Evolutionary conservation across 495 filamentous ascomycete species (phyloP).

Genomic region (Elasticomyces elasticus): DNA sequence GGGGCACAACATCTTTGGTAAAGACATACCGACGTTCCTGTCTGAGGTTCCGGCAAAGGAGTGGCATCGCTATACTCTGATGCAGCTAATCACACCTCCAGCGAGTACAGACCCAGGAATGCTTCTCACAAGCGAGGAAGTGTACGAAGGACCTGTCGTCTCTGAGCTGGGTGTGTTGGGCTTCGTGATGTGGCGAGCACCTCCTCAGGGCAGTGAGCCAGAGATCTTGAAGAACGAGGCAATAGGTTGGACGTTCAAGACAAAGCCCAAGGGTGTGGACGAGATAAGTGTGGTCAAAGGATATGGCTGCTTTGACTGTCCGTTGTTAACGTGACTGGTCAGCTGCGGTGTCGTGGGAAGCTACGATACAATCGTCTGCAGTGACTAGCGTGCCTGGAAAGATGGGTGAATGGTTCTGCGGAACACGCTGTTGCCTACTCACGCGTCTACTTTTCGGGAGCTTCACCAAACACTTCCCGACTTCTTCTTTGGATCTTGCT

Average conservation of each 20-base stretch:
- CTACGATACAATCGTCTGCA: too few relatives aligned
- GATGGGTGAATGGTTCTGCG: too few relatives aligned
- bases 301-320: conserved; percentile 18
- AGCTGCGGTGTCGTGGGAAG: too few relatives aligned
- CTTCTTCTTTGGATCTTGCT: too few relatives aligned
- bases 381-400: too few relatives aligned
- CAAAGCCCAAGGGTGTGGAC: conserved; percentile 24
- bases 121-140: conserved; percentile 9
- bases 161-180: conserved; percentile 25
- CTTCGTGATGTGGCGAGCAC: conserved; percentile 16
- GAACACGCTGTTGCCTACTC: too few relatives aligned
- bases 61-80: conserved; percentile 21
- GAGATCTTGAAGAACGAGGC: conserved; percentile 21
- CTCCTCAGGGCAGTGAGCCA: neutral
- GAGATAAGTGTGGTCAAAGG: conserved; percentile 26
- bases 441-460: too few relatives aligned
- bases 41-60: conserved; percentile 13
- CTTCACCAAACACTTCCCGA: too few relatives aligned
- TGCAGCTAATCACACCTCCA: conserved; percentile 20
- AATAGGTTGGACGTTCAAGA: conserved; percentile 24
- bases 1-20: conserved; percentile 24
- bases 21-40: conserved; percentile 20
- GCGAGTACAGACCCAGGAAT: neutral
- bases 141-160: conserved; percentile 22
- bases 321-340: conserved; percentile 5